Evolutionary conservation across 2,329 filamentous ascomycete species (phyloP).

Genomic region (Phaeosphaeriaceae sp.): DNA sequence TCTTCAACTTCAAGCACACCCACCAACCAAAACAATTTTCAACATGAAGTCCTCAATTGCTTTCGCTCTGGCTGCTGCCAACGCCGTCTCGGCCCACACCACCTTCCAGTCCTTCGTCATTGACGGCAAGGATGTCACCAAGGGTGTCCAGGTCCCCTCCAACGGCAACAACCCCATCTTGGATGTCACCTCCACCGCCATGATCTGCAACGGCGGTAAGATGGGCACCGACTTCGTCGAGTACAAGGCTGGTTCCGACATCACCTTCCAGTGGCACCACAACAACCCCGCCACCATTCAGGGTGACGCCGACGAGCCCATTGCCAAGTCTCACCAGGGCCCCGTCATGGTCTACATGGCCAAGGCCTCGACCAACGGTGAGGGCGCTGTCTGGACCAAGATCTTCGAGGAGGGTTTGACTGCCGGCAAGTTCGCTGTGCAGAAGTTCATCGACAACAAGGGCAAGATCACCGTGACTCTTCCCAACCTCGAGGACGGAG

Average conservation of each 20-base stretch:
- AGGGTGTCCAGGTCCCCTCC: constrained; percentile 54
- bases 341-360: constrained; percentile 62
- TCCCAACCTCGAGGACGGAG: constrained; percentile 45
- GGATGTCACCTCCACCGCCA: constrained; percentile 44
- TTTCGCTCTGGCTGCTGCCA: constrained; percentile 41
- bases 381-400: constrained; percentile 60
- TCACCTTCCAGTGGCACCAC: constrained; percentile 60
- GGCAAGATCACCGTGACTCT: constrained; percentile 50
- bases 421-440: constrained; percentile 46
- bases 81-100: constrained; percentile 44
- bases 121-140: constrained; percentile 40
- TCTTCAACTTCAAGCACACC: constrained; percentile 14
- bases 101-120: constrained; percentile 53
- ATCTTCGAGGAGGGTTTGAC: constrained; percentile 49
- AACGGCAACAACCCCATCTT: constrained; percentile 47
- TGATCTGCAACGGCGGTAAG: constrained; percentile 47
- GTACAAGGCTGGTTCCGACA: constrained; percentile 56
- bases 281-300: constrained; percentile 42
- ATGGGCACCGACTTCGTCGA: constrained; percentile 49
- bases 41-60: constrained; percentile 44
- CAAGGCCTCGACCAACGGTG: constrained; percentile 49
- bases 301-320: constrained; percentile 51
- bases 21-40: constrained; percentile 22
- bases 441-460: constrained; percentile 50
- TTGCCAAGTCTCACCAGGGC: constrained; percentile 55